phyloP scores from a whole-genome alignment of 306 rosid genomes.

The Spatholobus suberectus region DNA sequence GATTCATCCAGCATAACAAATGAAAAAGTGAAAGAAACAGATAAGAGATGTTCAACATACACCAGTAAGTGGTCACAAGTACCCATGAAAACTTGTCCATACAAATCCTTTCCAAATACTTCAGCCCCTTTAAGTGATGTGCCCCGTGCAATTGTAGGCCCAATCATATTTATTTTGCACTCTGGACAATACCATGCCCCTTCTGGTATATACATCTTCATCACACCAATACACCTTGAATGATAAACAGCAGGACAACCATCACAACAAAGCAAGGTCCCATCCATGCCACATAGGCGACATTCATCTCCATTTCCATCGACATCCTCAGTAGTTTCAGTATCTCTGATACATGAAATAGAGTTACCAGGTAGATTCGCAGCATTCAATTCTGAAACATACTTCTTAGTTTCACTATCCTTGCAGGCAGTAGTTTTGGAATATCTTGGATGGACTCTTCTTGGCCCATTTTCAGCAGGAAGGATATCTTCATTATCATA shows the following conservation, averaged over 20 bases:
- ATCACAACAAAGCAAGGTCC: slow-evolving; percentile 93
- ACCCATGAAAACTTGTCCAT: slow-evolving; percentile 80
- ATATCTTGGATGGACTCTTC: slow-evolving; percentile 78
- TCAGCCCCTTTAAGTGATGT: slow-evolving; percentile 83
- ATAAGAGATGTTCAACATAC: slow-evolving; percentile 69
- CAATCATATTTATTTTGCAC: slow-evolving; percentile 73
- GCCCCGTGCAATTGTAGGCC: slow-evolving; percentile 63
- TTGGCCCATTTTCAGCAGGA: slow-evolving; percentile 58
- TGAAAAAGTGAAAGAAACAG: slow-evolving; percentile 28
- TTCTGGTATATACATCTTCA: slow-evolving; percentile 82
- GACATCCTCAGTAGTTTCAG: slow-evolving; percentile 41
- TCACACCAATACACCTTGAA: slow-evolving; percentile 91
- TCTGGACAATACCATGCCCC: slow-evolving; percentile 95
- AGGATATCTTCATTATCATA: slow-evolving; percentile 60
- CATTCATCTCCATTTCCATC: slow-evolving; percentile 89
- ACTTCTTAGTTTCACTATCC: slow-evolving; percentile 59
- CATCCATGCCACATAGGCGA: slow-evolving; percentile 95
- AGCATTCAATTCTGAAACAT: slow-evolving; percentile 49
- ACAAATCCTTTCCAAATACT: slow-evolving; percentile 73
- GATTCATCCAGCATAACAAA: slow-evolving; percentile 17
- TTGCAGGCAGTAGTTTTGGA: slow-evolving; percentile 82
- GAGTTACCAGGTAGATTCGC: slow-evolving; percentile 45
- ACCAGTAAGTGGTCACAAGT: slow-evolving; percentile 87
- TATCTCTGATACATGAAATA: not conserved
- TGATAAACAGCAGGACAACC: slow-evolving; percentile 97